A percentile compares a stretch with the other conserved stretches of the same genome.
Conservation (phyloP, 306 rosid species). For the Glycyrrhiza uralensis region DNA sequence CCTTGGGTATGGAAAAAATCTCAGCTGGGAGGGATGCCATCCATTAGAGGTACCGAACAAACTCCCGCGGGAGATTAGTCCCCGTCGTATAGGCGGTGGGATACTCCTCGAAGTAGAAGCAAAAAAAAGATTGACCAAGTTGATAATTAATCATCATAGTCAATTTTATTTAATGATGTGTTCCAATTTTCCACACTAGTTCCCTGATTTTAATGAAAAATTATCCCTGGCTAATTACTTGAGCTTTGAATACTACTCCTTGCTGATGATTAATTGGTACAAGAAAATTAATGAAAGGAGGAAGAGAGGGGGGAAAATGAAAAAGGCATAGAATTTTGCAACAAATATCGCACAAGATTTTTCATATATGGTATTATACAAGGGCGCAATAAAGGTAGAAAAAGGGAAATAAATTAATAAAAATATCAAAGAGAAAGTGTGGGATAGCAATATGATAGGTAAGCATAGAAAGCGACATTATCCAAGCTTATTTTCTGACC, state of each 20-base stretch:
- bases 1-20: too few relatives aligned
- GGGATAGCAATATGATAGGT: constrained; percentile 17
- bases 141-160: not conserved
- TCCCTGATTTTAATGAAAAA: constrained; percentile 8
- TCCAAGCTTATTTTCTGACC: not conserved
- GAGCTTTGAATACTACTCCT: not conserved
- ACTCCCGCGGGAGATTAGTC: too few relatives aligned
- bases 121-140: too few relatives aligned
- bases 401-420: constrained; percentile 19
- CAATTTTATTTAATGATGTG: not conserved
- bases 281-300: not conserved
- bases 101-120: too few relatives aligned
- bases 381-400: not conserved
- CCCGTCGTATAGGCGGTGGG: too few relatives aligned
- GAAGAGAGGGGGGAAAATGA: not conserved
- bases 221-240: not conserved
- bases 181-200: not conserved
- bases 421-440: not conserved
- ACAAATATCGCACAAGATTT: constrained; percentile 27
- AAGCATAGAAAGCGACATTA: constrained; percentile 30
- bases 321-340: not conserved
- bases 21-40: too few relatives aligned
- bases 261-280: not conserved
- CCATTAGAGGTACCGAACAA: too few relatives aligned
- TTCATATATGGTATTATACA: constrained; percentile 9